Conservation (phyloP, 139 green algal species). For the Asterochloris sp. region DNA sequence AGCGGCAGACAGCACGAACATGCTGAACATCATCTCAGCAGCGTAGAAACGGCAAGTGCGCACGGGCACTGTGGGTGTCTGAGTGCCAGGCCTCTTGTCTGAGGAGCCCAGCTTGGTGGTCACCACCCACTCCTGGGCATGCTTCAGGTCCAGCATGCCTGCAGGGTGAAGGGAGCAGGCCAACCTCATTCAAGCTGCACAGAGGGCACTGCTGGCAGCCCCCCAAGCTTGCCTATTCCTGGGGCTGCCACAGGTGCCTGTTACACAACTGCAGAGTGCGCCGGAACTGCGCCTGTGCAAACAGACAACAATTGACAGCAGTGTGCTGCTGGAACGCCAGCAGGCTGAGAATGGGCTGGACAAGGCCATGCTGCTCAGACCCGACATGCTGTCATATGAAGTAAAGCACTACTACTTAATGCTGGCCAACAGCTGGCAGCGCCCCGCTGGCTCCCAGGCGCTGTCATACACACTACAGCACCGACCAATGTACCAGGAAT, state of each 20-base stretch:
- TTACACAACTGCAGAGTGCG: not conserved
- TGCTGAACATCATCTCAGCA: conserved; percentile 57
- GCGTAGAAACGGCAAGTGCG: conserved; percentile 56
- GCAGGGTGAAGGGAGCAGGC: not conserved
- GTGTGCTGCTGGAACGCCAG: not conserved
- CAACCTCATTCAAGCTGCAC: not conserved
- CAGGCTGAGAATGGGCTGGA: not conserved
- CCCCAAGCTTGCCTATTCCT: too few species aligned
- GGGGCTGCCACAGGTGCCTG: too few species aligned
- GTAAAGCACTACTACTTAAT: too few species aligned
- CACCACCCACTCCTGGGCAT: conserved; percentile 85
- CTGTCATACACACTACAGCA: too few species aligned
- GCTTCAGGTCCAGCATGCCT: conserved; percentile 63
- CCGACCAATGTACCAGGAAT: too few species aligned
- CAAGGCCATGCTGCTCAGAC: too few species aligned
- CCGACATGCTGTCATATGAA: too few species aligned
- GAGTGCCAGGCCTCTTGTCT: conserved; percentile 45
- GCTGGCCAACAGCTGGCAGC: too few species aligned
- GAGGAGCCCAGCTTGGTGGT: conserved; percentile 74
- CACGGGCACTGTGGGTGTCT: conserved; percentile 6
- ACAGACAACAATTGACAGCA: not conserved
- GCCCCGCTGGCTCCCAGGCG: too few species aligned
- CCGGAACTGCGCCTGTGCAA: not conserved
- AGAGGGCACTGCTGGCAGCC: not conserved
- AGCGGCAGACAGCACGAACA: conserved; percentile 57